Base-by-base conservation (phyloP, 257 asterid species). In the Ilex asprella region DNA sequence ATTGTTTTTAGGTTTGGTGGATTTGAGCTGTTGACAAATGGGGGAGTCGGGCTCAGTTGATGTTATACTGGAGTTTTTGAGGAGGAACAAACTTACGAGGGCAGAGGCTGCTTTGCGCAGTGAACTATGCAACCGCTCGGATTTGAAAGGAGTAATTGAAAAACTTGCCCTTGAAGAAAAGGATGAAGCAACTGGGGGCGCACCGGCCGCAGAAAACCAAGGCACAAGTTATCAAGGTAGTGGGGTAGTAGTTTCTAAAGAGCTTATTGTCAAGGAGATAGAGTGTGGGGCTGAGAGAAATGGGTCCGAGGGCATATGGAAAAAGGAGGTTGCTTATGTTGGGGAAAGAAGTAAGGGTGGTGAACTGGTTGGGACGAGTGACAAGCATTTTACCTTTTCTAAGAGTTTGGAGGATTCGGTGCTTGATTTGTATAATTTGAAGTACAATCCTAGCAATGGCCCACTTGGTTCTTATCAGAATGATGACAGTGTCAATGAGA, bases 81-180 rank as follows among this genome's bases (percentile, higher is more conserved):
- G 69, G 72, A 73, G 73, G 83, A 93, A 93, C 76, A 87, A 89
- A 16, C 89, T 85, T 70, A 74, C 81, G 27, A 82, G 82, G 77
- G 97, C 99, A 0, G 99, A 93, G 75, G 95, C 97, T 21, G 97
- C 99, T 35, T 75, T 93, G 67, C 79, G 84, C n/a, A 76, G 82
- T 60, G 99, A 93, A 76, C 74, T 93, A 77, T 79, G 76, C 68
- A 81, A 68, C 63, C 80, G 82, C 58, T 87, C 90, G 2, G 99
- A 84, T 61, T 65, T 89, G 63, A 81, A 75, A 68, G 88, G 73
- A 50, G 65, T 76, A 58, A 78, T 89, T 69, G 86, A 85, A 70
- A 84, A 82, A 80, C 87, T 85, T 46, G 77, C 70, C 2, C 80
- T 82, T 10, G 85, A 80, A 44, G 91, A 85, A 56, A 79, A 78